Conservation (phyloP, 169 alveolate genomes). For the Plasmodium yoelii region DNA sequence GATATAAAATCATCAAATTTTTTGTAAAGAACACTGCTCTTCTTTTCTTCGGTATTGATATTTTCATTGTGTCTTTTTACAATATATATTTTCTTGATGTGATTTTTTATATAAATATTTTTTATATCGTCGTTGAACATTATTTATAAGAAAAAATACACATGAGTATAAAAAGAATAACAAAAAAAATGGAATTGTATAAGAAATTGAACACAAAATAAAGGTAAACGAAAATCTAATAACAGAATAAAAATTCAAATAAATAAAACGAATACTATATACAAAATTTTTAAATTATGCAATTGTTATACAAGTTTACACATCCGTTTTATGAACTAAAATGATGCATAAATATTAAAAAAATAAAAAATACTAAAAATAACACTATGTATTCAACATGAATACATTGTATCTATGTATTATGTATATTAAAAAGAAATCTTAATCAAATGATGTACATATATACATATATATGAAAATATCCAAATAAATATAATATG, state of each 20-base stretch:
- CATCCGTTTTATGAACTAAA: background rate
- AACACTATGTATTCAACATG: slow-evolving; percentile 1
- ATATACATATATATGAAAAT: background rate
- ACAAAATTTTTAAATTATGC: slow-evolving; percentile 10
- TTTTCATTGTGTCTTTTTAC: slow-evolving; percentile 59
- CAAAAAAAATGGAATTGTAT: background rate
- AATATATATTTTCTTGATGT: slow-evolving; percentile 35
- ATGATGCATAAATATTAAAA: too few species aligned
- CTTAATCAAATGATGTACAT: background rate
- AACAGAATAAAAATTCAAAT: background rate
- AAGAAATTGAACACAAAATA: background rate
- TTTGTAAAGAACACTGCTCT: slow-evolving; percentile 58
- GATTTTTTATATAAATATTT: slow-evolving; percentile 37
- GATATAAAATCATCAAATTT: slow-evolving; percentile 34
- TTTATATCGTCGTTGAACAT: slow-evolving; percentile 60
- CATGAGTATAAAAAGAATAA: slow-evolving; percentile 1
- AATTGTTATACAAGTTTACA: slow-evolving; percentile 1
- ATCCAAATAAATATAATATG: background rate
- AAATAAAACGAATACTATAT: background rate
- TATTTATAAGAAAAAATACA: slow-evolving; percentile 25
- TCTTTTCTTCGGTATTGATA: slow-evolving; percentile 29
- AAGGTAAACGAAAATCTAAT: background rate
- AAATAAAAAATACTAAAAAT: too few species aligned
- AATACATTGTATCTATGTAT: background rate
- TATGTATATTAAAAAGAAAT: background rate